These are phyloP conservation scores for Hordeum marinum DNA, from an alignment of 176 grass and related monocot genomes.

Conservation along the genomic window DNA sequence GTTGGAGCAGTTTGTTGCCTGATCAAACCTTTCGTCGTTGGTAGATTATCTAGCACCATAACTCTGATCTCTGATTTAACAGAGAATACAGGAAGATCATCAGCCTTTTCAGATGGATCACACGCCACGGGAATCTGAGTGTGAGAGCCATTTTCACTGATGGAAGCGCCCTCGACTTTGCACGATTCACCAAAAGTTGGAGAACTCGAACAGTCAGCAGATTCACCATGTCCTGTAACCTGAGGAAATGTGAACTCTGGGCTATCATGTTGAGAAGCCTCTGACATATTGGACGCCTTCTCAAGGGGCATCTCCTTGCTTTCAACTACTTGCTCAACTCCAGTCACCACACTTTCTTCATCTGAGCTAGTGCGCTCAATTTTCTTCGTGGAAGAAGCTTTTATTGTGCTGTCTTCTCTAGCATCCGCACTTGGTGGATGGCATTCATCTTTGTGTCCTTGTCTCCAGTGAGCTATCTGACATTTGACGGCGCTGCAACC, in stretches of 20 bases:
- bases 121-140: neutral
- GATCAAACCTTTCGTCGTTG: slow-evolving; percentile 29
- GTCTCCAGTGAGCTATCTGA: slow-evolving; percentile 87
- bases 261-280: slow-evolving; percentile 5
- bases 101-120: slow-evolving; percentile 36
- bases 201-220: slow-evolving; percentile 21
- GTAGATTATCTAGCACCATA: slow-evolving; percentile 22
- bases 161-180: neutral
- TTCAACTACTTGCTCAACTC: neutral
- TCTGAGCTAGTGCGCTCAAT: neutral
- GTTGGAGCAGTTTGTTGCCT: slow-evolving; percentile 51
- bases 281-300: neutral
- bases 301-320: neutral
- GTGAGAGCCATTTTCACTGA: neutral
- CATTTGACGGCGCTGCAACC: slow-evolving; percentile 72
- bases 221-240: slow-evolving; percentile 1
- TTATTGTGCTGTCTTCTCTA: slow-evolving; percentile 8
- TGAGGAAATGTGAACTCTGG: neutral
- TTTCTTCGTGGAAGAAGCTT: slow-evolving; percentile 19
- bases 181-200: slow-evolving; percentile 3
- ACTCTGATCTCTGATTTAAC: slow-evolving; percentile 28
- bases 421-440: slow-evolving; percentile 31
- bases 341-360: neutral
- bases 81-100: slow-evolving; percentile 22
- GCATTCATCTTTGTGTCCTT: slow-evolving; percentile 86